Evolutionary conservation across 2,329 filamentous ascomycete genomes (phyloP), one percentile per base, ranked within the genome.

Genomic region (Boeremia exigua): DNA sequence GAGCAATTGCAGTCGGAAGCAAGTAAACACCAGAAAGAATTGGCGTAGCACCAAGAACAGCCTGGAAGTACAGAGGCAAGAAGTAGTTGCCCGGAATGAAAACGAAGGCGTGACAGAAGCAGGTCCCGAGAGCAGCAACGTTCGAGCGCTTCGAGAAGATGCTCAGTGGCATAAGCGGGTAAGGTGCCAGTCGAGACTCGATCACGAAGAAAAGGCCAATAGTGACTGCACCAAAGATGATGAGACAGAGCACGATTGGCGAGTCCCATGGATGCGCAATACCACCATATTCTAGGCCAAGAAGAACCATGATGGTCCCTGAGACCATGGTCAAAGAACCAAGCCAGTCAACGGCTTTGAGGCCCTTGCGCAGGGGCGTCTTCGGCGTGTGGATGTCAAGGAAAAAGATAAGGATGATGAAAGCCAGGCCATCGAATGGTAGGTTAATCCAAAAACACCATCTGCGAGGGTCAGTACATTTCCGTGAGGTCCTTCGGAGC

Each of bases 241-340:
- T 81, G 27, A 96, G 81, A 67, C 89, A 92, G 65, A 96, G 82
- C 29, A 93, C 89, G 1, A 85, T 88, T 1, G 89, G 81, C 0
- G 89, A 93, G 48, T 78, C 76, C 92, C 92, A 96, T 1, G 92
- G 88, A 60, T 85, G 86, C 19, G 82, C 53, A 12, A 92, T 84
- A 44, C 91, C 92, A 50, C 92, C 93, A 59, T 94, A 91, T 69
- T 96, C 89, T 10, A 96, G 84, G 0, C 92, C 93, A 37, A 96
- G 86, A 4, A 96, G 84, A 61, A 96, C 81, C 90, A 96, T 94
- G 17, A 96, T 80, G 0, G 90, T 93, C 17, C 88, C 91, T 37
- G 89, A 89, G 23, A 93, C 83, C 70, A 96, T 85, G 28, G 83
- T 78, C 10, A 88, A 49, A 1, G 83, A 86, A 1, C 89, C 90